Evolutionary conservation across 176 grass and related monocot genomes (phyloP).

Genomic region (Elaeis guineensis): DNA sequence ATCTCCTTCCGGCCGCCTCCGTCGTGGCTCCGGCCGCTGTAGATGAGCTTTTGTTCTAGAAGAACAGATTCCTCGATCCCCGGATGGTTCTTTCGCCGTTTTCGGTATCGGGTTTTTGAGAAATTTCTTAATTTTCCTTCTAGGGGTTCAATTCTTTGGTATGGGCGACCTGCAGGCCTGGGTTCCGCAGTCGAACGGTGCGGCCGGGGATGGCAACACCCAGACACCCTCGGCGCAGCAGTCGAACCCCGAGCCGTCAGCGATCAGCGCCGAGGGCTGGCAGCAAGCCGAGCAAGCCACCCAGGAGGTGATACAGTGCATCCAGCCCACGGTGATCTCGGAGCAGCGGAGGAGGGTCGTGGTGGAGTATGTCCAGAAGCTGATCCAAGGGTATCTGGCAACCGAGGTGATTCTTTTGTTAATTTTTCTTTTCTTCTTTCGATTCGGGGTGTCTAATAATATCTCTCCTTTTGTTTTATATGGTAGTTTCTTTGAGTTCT

Average conservation of each 20-base stretch:
- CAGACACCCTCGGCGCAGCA: constrained; percentile 1
- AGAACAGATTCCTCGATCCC: constrained; percentile 9
- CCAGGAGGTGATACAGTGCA: constrained; percentile 32
- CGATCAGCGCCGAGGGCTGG: constrained; percentile 39
- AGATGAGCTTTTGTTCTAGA: constrained; percentile 2
- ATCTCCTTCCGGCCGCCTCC: constrained; percentile 7
- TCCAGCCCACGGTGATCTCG: constrained; percentile 70
- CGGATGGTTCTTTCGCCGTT: constrained; percentile 6
- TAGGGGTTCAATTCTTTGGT: constrained; percentile 1
- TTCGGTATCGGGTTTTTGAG: not conserved
- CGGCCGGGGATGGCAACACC: constrained; percentile 13
- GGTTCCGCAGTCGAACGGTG: constrained; percentile 25
- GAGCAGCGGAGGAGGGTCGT: constrained; percentile 59
- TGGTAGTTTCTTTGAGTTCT: no score
- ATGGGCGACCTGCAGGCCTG: constrained; percentile 67
- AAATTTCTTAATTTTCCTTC: not conserved
- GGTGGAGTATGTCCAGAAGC: constrained; percentile 55
- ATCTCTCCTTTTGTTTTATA: no score
- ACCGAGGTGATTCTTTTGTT: constrained; percentile 34
- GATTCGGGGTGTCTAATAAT: no score
- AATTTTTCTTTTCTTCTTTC: not conserved
- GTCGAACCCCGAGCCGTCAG: constrained; percentile 43
- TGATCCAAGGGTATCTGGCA: constrained; percentile 27
- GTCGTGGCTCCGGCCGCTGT: not conserved
- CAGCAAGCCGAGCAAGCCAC: constrained; percentile 55